phyloP scores from a whole-genome alignment of 371 early-diverging fungal genomes.

The Dinochytrium kinnereticum region DNA sequence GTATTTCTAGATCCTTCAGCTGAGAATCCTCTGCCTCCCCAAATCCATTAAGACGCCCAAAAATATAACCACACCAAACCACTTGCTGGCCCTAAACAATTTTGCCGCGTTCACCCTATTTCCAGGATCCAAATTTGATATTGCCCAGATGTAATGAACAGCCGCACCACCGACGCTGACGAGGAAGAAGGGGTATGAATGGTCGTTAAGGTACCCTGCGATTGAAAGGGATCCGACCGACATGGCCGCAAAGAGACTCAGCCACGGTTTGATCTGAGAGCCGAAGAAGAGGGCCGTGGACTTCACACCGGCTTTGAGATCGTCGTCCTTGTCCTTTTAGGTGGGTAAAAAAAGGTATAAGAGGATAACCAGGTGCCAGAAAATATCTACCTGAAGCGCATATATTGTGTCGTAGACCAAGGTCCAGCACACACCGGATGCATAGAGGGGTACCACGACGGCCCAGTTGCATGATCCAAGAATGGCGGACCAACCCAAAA shows the following conservation, averaged over 20 bases:
- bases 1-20: background rate
- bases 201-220: constrained; percentile 82
- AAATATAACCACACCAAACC: constrained; percentile 78
- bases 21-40: background rate
- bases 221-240: constrained; percentile 71
- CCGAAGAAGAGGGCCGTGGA: constrained; percentile 92
- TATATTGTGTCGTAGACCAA: constrained; percentile 96
- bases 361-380: background rate
- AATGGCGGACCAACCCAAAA: constrained; percentile 94
- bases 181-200: constrained; percentile 72
- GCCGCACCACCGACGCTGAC: constrained; percentile 77
- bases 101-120: constrained; percentile 62
- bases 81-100: constrained; percentile 76
- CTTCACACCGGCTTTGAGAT: constrained; percentile 83
- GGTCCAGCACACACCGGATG: constrained; percentile 91
- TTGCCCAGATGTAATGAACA: constrained; percentile 80
- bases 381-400: constrained; percentile 73
- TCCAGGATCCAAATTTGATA: constrained; percentile 67
- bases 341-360: constrained; percentile 14
- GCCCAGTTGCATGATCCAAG: constrained; percentile 69
- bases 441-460: constrained; percentile 83
- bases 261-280: constrained; percentile 70
- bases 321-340: constrained; percentile 92
- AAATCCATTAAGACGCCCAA: constrained; percentile 66
- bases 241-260: constrained; percentile 73